Conservation (phyloP, 2,329 filamentous ascomycete species). For the Ophiobolus disseminans region DNA sequence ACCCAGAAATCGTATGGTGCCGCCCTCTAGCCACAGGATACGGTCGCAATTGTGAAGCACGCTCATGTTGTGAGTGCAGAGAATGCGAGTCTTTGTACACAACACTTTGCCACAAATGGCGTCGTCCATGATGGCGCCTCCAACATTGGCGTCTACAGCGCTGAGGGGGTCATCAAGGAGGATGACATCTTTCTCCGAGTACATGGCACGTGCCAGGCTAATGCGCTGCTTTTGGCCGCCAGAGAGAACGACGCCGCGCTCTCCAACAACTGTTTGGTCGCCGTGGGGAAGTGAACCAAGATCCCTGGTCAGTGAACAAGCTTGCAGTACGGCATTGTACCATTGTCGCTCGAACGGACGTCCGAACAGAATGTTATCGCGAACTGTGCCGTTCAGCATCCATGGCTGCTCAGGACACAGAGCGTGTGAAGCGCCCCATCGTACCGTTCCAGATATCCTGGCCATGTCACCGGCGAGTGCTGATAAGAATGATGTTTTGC, state of each 20-base stretch:
- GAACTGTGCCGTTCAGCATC: conserved; percentile 34
- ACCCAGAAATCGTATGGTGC: conserved; percentile 57
- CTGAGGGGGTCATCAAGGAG: conserved; percentile 58
- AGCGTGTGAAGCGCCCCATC: too few species aligned
- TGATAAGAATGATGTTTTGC: too few species aligned
- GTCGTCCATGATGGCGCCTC: conserved; percentile 55
- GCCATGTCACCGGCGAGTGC: too few species aligned
- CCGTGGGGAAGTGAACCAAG: conserved; percentile 12
- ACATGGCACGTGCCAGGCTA: conserved; percentile 57
- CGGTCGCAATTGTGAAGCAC: conserved; percentile 55
- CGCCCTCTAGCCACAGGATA: conserved; percentile 55
- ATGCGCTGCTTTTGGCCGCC: conserved; percentile 59
- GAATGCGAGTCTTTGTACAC: conserved; percentile 50
- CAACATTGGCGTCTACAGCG: conserved; percentile 55
- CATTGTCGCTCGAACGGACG: conserved; percentile 27
- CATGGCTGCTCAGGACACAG: too few species aligned
- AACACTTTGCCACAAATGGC: too few species aligned
- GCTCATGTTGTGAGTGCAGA: conserved; percentile 38
- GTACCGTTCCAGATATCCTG: too few species aligned
- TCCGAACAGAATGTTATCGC: conserved; percentile 33
- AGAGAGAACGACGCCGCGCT: conserved; percentile 55
- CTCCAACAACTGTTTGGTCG: conserved; percentile 54
- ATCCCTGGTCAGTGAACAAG: conserved; percentile 25
- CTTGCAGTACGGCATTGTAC: conserved; percentile 31
- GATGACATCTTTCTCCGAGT: conserved; percentile 51